These are phyloP conservation scores for Cornus controversa DNA, from an alignment of 148 eudicot genomes.

Conservation along the genomic window DNA sequence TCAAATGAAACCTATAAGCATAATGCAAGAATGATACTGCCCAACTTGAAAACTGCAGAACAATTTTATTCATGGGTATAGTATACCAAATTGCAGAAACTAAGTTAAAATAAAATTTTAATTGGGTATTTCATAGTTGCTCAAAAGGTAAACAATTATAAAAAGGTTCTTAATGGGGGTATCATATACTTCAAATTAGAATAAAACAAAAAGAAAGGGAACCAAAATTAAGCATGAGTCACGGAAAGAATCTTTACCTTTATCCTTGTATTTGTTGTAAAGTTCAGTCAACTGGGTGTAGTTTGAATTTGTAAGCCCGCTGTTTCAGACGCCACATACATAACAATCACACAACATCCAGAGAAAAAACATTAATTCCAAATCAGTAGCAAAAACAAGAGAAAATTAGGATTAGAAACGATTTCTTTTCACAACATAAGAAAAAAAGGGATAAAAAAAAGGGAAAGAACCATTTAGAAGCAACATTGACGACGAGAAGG, in stretches of 20 bases:
- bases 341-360: background rate
- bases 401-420: background rate
- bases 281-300: slow-evolving; percentile 80
- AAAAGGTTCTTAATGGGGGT: background rate
- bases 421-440: background rate
- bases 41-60: background rate
- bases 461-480: slow-evolving; percentile 74
- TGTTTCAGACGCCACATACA: slow-evolving; percentile 25
- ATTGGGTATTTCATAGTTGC: background rate
- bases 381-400: background rate
- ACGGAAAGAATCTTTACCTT: slow-evolving; percentile 36
- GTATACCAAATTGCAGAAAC: background rate
- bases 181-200: background rate
- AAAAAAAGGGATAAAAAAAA: background rate
- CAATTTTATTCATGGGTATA: background rate
- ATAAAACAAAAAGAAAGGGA: slow-evolving; percentile 4
- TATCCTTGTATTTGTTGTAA: slow-evolving; percentile 63
- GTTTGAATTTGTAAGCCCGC: slow-evolving; percentile 72
- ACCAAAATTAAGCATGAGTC: background rate
- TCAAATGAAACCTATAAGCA: background rate
- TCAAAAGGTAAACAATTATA: background rate
- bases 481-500: slow-evolving; percentile 84
- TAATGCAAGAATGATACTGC: background rate
- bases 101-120: background rate
- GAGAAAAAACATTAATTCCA: background rate